phyloP scores from a whole-genome alignment of 2,329 filamentous ascomycete species.

The Colletotrichum magnum region DNA sequence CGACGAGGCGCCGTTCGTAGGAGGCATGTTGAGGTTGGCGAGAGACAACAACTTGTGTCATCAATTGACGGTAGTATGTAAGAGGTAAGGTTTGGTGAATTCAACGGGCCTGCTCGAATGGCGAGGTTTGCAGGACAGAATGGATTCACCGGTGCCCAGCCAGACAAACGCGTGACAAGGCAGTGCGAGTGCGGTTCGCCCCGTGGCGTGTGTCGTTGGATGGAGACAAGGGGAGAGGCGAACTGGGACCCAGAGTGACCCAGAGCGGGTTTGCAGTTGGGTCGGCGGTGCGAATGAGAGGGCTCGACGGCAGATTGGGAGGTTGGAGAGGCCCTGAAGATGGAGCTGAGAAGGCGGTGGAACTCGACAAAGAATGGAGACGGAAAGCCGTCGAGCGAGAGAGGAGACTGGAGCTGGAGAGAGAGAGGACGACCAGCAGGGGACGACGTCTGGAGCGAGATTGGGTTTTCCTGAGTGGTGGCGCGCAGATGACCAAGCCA shows the following conservation, averaged over 20 bases:
- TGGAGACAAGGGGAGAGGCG: slow-evolving; percentile 13
- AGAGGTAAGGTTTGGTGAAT: slow-evolving; percentile 21
- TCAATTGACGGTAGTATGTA: slow-evolving; percentile 32
- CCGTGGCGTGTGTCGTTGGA: slow-evolving; percentile 39
- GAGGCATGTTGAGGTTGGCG: slow-evolving; percentile 27
- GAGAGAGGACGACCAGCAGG: slow-evolving; percentile 16
- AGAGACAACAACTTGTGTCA: slow-evolving; percentile 23
- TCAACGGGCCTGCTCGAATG: slow-evolving; percentile 21
- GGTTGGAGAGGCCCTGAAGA: slow-evolving; percentile 6
- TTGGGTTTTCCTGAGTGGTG: slow-evolving; percentile 27
- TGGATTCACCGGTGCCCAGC: slow-evolving; percentile 28
- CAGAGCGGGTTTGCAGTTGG: slow-evolving; percentile 21
- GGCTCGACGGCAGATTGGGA: slow-evolving; percentile 5
- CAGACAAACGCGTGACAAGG: slow-evolving; percentile 37
- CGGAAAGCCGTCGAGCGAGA: slow-evolving; percentile 8
- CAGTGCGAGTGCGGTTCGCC: slow-evolving; percentile 32
- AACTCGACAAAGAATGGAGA: slow-evolving; percentile 18
- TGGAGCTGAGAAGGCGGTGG: slow-evolving; percentile 22
- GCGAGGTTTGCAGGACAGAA: slow-evolving; percentile 31
- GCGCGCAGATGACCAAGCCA: slow-evolving; percentile 24
- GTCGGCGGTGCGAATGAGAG: slow-evolving; percentile 13
- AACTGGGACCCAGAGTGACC: slow-evolving; percentile 1
- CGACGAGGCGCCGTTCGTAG: slow-evolving; percentile 23
- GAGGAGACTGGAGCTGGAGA: slow-evolving; percentile 3
- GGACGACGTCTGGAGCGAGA: slow-evolving; percentile 25